Conservation (phyloP, 495 filamentous ascomycete genomes). For the Gamarada debralockiae region DNA sequence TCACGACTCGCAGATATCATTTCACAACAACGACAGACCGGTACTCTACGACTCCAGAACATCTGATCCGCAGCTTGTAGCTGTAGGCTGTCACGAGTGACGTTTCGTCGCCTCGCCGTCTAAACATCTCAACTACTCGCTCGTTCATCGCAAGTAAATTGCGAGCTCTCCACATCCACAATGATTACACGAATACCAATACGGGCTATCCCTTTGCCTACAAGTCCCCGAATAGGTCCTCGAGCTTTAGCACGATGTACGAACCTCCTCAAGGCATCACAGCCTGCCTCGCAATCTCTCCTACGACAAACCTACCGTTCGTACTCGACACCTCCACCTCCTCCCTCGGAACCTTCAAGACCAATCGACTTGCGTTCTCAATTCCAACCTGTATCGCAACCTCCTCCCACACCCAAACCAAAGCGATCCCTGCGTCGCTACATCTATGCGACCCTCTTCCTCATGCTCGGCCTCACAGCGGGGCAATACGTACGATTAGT, state of each 20-base stretch:
- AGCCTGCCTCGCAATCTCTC: neutral
- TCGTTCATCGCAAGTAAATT: too few species aligned
- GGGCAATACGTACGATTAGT: constrained; percentile 31
- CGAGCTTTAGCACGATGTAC: neutral
- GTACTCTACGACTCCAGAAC: too few species aligned
- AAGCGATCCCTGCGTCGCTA: constrained; percentile 21
- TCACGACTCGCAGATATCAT: too few species aligned
- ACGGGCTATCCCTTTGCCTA: neutral
- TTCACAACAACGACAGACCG: too few species aligned
- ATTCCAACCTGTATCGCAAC: constrained; percentile 5
- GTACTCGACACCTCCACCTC: constrained; percentile 10
- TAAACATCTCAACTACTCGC: neutral
- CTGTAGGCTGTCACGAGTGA: too few species aligned
- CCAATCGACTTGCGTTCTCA: constrained; percentile 18
- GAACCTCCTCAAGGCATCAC: neutral
- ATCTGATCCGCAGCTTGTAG: too few species aligned
- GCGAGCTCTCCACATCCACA: neutral
- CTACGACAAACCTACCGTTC: neutral
- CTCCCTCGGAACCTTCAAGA: neutral
- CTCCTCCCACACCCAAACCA: constrained; percentile 10
- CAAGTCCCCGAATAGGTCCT: neutral
- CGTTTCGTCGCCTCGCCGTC: too few species aligned
- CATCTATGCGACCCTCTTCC: constrained; percentile 29
- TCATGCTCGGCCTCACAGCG: constrained; percentile 32
- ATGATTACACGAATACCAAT: constrained; percentile 10